Base-by-base conservation (phyloP, 2,329 filamentous ascomycete species). In the Trichoderma lentiforme region DNA sequence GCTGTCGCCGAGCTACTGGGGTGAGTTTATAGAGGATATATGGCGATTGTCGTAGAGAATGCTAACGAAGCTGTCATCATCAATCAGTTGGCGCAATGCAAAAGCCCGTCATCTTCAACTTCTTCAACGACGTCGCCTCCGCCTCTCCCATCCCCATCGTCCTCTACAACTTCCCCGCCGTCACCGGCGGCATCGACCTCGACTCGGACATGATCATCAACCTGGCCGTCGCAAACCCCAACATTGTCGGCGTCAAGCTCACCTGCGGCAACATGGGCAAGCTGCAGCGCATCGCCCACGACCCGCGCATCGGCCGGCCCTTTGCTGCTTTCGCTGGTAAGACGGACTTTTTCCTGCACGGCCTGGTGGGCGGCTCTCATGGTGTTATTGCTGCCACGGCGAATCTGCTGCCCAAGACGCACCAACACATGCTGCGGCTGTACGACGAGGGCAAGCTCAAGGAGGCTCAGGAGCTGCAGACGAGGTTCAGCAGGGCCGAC, bases 1-100 rank as follows among this genome's bases (percentile, higher is more conserved):
- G 0, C 85, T 95, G 15, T 92, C 93, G 18, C 93, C 93, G 1
- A 90, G 89, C 62, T 96, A 95, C 83, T 95, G 94, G 82, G 88
- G 91, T 63, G 24, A 57, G 68, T 39, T 24, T 30, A 4, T 34
- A 2, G 30, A n/a, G 2, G 30, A n/a, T 14, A 3, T 3, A 18
- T 9, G 5, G 30, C 6, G 18, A 28, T 2, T 21, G 2, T 3
- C 1, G 6, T 1, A 36, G 4, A 14, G 36, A 24, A 6, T 64
- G 61, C 24, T 64, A n/a, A 47, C 39, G 18, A 39, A 6, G 58
- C 30, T n/a, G 28, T n/a, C 14, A n/a, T 57, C 36, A 39, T 39
- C 36, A 39, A 7, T 39, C 32, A 70, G 68, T 70, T 21, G 79
- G 87, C 36, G 65, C 56, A 14, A 72, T 72, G 70, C 63, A 68